Base-by-base conservation (phyloP, 208 protist genomes). In the Acanthamoeba healyi region DNA sequence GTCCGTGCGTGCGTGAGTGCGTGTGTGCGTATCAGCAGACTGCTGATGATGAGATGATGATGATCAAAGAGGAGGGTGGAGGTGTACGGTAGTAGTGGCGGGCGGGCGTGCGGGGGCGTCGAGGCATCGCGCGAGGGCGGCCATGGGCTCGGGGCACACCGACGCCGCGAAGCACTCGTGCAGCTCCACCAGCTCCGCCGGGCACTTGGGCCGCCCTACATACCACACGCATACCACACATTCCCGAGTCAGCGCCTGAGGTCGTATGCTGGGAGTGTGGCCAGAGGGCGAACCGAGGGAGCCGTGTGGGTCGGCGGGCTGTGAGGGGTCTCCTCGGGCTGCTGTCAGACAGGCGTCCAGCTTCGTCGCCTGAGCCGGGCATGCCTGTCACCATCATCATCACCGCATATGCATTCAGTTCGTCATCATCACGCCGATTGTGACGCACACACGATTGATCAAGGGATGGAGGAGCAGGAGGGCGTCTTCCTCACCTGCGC, bases 151-250 rank as follows among this genome's bases (percentile, higher is more conserved):
- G 17, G 70, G 70, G 36, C 70, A 79, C 10, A 79, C 70, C 7
- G 70, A 79, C 4, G 70, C 70, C 29, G 70, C 10, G 38, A 79
- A 79, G 32, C 70, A 79, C 24, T 79, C 70, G 26, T 79, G 70
- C n/a, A 79, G 38, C 24, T 79, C 70, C 10, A 32, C 32, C n/a
- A 79, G 36, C 70, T 79, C 70, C 12, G 70, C 38, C 4, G 70
- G 36, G 26, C 70, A 79, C 42, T 10, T 79, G 15, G 70, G n/a
- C n/a, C n/a, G n/a, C n/a, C n/a, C 70, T 44, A 5, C 38, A n/a
- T n/a, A n/a, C n/a, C n/a, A n/a, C n/a, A n/a, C n/a, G n/a, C n/a
- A n/a, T n/a, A n/a, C n/a, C n/a, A n/a, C n/a, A n/a, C n/a, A n/a
- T n/a, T n/a, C n/a, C n/a, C n/a, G n/a, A n/a, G n/a, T n/a, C n/a